phyloP scores from a whole-genome alignment of 1,284 basidiomycete genomes.

The Ganoderma leucocontextum region DNA sequence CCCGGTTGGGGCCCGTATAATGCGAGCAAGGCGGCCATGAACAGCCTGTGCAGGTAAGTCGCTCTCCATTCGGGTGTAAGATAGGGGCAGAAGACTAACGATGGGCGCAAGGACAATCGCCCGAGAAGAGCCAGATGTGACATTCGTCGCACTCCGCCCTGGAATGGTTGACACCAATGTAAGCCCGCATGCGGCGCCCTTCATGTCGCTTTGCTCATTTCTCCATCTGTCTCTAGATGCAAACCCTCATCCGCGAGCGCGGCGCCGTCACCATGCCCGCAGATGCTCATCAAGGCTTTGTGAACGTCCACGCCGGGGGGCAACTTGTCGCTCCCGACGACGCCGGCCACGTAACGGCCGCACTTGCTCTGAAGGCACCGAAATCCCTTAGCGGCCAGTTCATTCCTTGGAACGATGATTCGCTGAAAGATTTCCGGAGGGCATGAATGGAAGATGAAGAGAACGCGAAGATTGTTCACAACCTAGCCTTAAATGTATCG shows the following conservation, averaged over 20 bases:
- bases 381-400: conserved; percentile 75
- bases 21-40: conserved; percentile 85
- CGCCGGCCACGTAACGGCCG: conserved; percentile 79
- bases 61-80: not conserved
- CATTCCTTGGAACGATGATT: conserved; percentile 73
- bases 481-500: conserved; percentile 3
- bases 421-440: conserved; percentile 60
- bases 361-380: conserved; percentile 65
- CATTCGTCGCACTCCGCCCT: conserved; percentile 81
- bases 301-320: conserved; percentile 66
- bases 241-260: conserved; percentile 57
- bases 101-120: conserved; percentile 72
- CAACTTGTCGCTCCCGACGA: conserved; percentile 76
- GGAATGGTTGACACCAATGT: conserved; percentile 86
- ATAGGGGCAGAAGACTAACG: not conserved
- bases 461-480: conserved; percentile 5
- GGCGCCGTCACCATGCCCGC: conserved; percentile 60
- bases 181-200: conserved; percentile 29
- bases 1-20: conserved; percentile 84
- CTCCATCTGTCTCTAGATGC: conserved; percentile 64
- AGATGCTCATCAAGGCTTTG: conserved; percentile 63
- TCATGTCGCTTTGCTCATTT: conserved; percentile 2
- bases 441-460: conserved; percentile 14
- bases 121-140: conserved; percentile 80
- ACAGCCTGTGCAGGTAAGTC: conserved; percentile 76